These are phyloP conservation scores for Tetracentron sinense DNA, from an alignment of 164 flowering plant genomes.

Conservation along the genomic window DNA sequence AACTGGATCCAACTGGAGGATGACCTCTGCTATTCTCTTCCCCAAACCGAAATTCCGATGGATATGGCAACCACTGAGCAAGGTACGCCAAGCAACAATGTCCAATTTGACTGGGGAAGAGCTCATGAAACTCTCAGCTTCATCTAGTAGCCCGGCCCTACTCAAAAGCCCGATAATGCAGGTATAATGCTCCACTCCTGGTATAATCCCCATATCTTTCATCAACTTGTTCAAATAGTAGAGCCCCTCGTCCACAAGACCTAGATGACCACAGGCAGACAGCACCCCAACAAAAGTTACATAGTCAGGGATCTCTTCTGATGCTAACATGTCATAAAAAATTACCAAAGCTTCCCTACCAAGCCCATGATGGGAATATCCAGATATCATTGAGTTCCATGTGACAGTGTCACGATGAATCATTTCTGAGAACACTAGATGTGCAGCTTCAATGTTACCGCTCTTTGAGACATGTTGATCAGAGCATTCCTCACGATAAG, in stretches of 20 bases:
- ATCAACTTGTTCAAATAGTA: constrained; percentile 2
- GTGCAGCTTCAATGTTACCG: neutral
- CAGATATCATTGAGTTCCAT: constrained; percentile 8
- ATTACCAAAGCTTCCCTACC: neutral
- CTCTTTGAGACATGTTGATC: constrained; percentile 2
- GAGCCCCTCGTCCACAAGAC: neutral
- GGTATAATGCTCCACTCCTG: neutral
- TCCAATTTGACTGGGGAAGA: neutral
- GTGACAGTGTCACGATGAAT: neutral
- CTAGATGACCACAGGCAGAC: neutral
- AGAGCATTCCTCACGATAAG: neutral
- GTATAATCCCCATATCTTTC: neutral
- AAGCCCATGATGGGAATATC: neutral
- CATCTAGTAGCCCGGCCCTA: neutral
- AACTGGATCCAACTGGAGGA: neutral
- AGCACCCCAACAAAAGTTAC: constrained; percentile 4
- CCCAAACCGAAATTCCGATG: neutral
- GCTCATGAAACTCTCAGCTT: neutral
- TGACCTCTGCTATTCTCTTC: neutral
- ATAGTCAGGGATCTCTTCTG: neutral
- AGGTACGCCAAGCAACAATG: constrained; percentile 1
- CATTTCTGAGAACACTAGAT: neutral
- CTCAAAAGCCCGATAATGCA: neutral
- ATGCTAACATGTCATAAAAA: neutral
- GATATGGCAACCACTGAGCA: constrained; percentile 1